A percentile compares a stretch with the other conserved stretches of the same genome.
phyloP scores from a whole-genome alignment of 345 rosid genomes.

The Citrus australasica region DNA sequence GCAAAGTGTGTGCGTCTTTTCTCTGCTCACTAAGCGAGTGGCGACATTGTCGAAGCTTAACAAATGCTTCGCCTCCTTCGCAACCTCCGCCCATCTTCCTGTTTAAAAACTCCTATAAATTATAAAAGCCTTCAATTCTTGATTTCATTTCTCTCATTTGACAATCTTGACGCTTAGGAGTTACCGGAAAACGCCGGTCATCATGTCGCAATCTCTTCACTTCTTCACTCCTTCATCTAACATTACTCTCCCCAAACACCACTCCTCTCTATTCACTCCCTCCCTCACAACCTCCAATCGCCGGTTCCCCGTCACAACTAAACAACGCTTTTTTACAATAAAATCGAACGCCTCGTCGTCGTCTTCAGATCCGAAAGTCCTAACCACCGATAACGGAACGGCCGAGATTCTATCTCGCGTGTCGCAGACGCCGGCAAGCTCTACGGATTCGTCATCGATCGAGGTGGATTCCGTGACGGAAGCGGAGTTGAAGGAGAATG shows the following conservation, averaged over 20 bases:
- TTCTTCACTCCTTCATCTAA: slow-evolving; percentile 44
- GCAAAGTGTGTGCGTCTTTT: background rate
- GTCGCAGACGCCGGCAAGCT: background rate
- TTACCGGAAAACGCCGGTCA: slow-evolving; percentile 6
- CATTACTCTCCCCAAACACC: slow-evolving; percentile 32
- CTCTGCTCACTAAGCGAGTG: background rate
- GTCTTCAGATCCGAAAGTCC: slow-evolving; percentile 51
- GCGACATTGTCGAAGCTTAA: slow-evolving; percentile 29
- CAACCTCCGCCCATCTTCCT: slow-evolving; percentile 32
- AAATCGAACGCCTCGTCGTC: slow-evolving; percentile 51
- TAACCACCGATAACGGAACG: slow-evolving; percentile 56
- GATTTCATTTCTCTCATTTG: slow-evolving; percentile 1
- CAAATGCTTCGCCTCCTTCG: slow-evolving; percentile 21
- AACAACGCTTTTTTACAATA: slow-evolving; percentile 22
- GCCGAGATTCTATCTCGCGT: slow-evolving; percentile 12
- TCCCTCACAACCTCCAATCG: slow-evolving; percentile 33
- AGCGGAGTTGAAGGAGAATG: slow-evolving; percentile 95
- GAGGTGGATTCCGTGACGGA: slow-evolving; percentile 95
- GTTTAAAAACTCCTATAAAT: background rate
- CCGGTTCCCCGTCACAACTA: slow-evolving; percentile 25
- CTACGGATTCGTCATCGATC: slow-evolving; percentile 33
- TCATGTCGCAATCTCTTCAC: slow-evolving; percentile 73
- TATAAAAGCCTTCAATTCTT: background rate
- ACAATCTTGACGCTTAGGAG: background rate
- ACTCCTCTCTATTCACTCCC: slow-evolving; percentile 24